Percentiles rank a stretch among this genome's conserved stretches.
Evolutionary conservation across 2,329 filamentous ascomycete genomes (phyloP).

Genomic region (Ophiocordyceps sinensis): DNA sequence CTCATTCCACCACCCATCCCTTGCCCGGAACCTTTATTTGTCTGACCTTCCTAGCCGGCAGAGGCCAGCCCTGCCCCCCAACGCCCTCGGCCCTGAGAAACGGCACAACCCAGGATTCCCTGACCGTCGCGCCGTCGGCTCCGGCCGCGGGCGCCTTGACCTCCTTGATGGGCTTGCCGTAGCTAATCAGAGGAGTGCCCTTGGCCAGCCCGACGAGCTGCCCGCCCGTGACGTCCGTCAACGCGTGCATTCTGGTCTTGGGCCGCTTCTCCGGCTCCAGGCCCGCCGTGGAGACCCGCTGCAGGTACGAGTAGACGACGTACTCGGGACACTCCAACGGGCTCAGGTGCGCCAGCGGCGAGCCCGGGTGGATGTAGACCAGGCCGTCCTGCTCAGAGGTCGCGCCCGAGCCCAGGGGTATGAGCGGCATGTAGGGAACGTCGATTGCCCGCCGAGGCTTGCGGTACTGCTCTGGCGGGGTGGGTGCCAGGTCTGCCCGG

Average conservation of each 20-base stretch:
- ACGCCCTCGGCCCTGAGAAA: constrained; percentile 55
- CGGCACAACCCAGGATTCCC: constrained; percentile 76
- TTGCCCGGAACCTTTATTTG: constrained; percentile 60
- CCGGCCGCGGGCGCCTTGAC: constrained; percentile 31
- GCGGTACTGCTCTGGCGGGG: constrained; percentile 48
- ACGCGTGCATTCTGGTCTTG: constrained; percentile 75
- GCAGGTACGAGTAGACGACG: constrained; percentile 75
- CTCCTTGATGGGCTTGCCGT: constrained; percentile 87
- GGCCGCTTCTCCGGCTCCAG: constrained; percentile 38
- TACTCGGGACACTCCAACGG: constrained; percentile 69
- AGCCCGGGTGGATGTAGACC: constrained; percentile 81
- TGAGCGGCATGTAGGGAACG: constrained; percentile 77
- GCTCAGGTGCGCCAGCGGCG: constrained; percentile 57
- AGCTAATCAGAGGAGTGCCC: constrained; percentile 69
- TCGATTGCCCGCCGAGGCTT: constrained; percentile 80
- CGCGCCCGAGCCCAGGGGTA: constrained; percentile 41
- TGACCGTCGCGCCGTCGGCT: constrained; percentile 22
- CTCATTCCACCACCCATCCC: constrained; percentile 57
- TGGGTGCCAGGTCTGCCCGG: constrained; percentile 71
- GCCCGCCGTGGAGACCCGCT: constrained; percentile 44
- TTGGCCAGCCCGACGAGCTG: constrained; percentile 69
- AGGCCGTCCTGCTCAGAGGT: constrained; percentile 41
- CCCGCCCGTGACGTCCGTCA: constrained; percentile 63
- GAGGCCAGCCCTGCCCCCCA: constrained; percentile 62
- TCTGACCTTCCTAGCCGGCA: constrained; percentile 71